Base-by-base conservation (phyloP, 768 basidiomycete species). In the Agaricus blazei region DNA sequence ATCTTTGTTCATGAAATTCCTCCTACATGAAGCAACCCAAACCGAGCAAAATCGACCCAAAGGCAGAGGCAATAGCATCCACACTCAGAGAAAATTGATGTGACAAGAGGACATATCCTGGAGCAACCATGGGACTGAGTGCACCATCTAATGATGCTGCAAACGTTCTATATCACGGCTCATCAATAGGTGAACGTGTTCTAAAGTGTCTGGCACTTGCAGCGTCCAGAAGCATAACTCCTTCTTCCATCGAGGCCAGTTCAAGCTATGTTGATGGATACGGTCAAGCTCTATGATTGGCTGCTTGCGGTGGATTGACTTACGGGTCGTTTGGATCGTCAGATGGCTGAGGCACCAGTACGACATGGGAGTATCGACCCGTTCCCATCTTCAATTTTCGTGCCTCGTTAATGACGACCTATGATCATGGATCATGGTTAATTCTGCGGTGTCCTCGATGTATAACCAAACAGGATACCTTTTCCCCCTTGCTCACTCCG, bases 161-260 rank as follows among this genome's bases (percentile, higher is more conserved):
- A 59, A 75, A 75, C 9, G 70, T 70, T 36, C 73, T 75, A 44
- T n/a, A 41, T 29, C 43, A 23, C 9, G 24, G 3, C 24, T 27
- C 19, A 58, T 8, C 9, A 44, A 19, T 11, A 38, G 37, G 5
- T 47, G 28, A 5, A 1, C n/a, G 4, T 19, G 19, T 29, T 4
- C 2, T 24, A 31, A 47, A 3, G 27, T 47, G 27, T 19, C 19
- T 47, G 46, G 5, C 6, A 58, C 68, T 43, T 52, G 73, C 74
- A 76, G 58, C 9, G 74, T 72, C 73, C 74, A 76, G 60, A 77
- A 76, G 57, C 74, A 74, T 1, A 72, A 70, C 54, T 76, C 75
- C 51, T 76, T 76, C 63, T 71, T 73, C 75, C 74, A 76, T 50
- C 63, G 57, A 8, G 75, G 73, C 75, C 75, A 76, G 53, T 76